phyloP scores from a whole-genome alignment of 2,329 filamentous ascomycete genomes.

The Calonectria crousiana region DNA sequence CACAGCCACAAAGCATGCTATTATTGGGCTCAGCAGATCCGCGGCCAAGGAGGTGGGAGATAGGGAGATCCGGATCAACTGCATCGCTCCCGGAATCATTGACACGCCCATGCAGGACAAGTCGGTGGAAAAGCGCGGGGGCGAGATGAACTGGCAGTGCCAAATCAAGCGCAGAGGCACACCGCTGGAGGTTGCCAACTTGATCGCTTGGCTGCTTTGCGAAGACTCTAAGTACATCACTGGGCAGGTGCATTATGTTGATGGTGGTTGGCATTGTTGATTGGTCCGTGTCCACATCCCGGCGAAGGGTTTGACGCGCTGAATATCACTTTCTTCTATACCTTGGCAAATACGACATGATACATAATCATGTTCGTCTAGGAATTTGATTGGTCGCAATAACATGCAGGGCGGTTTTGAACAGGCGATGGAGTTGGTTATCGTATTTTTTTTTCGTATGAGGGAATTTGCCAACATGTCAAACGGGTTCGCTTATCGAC shows the following conservation, averaged over 20 bases:
- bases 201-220: neutral
- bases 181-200: neutral
- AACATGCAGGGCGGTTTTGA: neutral
- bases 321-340: neutral
- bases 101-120: neutral
- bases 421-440: neutral
- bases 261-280: constrained; percentile 1
- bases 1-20: neutral
- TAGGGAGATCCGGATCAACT: neutral
- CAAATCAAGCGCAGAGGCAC: neutral
- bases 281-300: neutral
- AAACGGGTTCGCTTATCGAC: neutral
- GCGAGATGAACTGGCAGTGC: neutral
- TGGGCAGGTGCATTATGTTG: neutral
- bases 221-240: constrained; percentile 1
- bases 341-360: neutral
- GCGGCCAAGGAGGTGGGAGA: neutral
- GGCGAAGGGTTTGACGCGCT: neutral
- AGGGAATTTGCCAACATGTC: neutral
- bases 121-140: neutral
- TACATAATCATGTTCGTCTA: neutral
- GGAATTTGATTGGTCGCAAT: neutral
- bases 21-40: neutral
- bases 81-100: neutral
- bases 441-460: neutral